Base-by-base conservation (phyloP, 2,329 filamentous ascomycete species). In the Trichocomaceae sp. region DNA sequence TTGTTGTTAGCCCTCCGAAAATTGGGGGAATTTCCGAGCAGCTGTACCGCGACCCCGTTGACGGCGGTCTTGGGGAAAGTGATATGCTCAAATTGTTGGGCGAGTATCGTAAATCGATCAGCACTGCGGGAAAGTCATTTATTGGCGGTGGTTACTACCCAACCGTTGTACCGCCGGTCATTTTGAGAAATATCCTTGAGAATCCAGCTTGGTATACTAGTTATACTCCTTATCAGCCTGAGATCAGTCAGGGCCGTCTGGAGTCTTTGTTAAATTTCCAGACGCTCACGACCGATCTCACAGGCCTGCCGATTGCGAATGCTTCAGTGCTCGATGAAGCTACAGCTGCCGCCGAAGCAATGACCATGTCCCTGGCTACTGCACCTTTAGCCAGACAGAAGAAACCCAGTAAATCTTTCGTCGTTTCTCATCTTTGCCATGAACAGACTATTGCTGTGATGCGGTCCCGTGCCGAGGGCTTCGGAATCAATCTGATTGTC, bases 181-280 rank as follows among this genome's bases (percentile, higher is more conserved):
- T 97, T 70, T 89, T 93, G 78, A 82, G 91, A 62, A 96, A 96
- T 69, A 81, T 97, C 4, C 77, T 97, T 56, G 90, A 97, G 78
- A 92, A 87, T 69, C 92, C 92, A 5, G 90, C 86, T 9, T 97
- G 92, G 92, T 97, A 97, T 72, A 97, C 92, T 41, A 96, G 90
- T 75, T 96, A 97, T 72, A 96, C 92, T 0, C 92, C 92, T 15
- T 97, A 96, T 73, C 92, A 97, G 75, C 87, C 92, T 2, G 92
- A 97, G 75, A 96, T 97, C 76, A 96, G 90, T 70, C 92, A 97
- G 75, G 92, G 92, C 35, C 85, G 92, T 54, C 75, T 97, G 59
- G 90, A 96, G 78, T 95, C 90, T 5, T 77, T 97, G 52, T 78
- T 97, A 59, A 97, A 97, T 78, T 97, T 90, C 76, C 92, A 97